Conservation (phyloP, 371 early-diverging fungal genomes). For the Apophysomyces ossiformis region DNA sequence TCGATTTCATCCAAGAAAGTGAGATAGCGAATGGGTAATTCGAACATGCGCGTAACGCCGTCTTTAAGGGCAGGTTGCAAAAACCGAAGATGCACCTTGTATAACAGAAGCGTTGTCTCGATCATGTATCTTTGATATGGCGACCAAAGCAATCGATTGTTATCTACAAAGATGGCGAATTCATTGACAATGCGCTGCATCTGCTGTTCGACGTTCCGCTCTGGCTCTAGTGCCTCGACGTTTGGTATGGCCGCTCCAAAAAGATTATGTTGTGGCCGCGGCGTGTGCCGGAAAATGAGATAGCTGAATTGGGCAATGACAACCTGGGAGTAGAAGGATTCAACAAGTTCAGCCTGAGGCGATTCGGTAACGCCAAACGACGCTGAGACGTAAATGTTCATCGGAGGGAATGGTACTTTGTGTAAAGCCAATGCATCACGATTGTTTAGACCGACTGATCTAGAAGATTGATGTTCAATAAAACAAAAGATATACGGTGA, state of each 20-base stretch:
- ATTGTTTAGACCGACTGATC: slow-evolving; percentile 33
- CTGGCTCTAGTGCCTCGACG: neutral
- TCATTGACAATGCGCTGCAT: slow-evolving; percentile 16
- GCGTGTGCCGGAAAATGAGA: slow-evolving; percentile 24
- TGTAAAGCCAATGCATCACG: slow-evolving; percentile 18
- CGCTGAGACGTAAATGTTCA: slow-evolving; percentile 23
- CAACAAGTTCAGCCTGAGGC: slow-evolving; percentile 27
- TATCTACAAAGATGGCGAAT: slow-evolving; percentile 48
- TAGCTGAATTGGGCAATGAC: slow-evolving; percentile 31
- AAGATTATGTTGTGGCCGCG: slow-evolving; percentile 28
- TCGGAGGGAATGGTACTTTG: slow-evolving; percentile 28
- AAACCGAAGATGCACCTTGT: slow-evolving; percentile 33
- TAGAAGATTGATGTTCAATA: neutral
- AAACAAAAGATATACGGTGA: neutral
- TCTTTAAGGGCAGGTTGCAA: slow-evolving; percentile 12
- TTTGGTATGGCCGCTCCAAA: slow-evolving; percentile 15
- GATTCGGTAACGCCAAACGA: slow-evolving; percentile 16
- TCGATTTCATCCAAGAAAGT: neutral
- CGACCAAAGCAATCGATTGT: slow-evolving; percentile 44
- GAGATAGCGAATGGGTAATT: neutral
- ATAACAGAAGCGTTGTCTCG: slow-evolving; percentile 27
- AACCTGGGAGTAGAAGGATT: slow-evolving; percentile 36
- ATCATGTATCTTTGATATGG: slow-evolving; percentile 29
- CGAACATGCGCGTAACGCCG: neutral
- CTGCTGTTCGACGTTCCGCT: neutral